Percentiles rank a stretch among this genome's conserved stretches.
Conservation (phyloP, 1,284 basidiomycete genomes). For the Rhodotorula sp. region DNA sequence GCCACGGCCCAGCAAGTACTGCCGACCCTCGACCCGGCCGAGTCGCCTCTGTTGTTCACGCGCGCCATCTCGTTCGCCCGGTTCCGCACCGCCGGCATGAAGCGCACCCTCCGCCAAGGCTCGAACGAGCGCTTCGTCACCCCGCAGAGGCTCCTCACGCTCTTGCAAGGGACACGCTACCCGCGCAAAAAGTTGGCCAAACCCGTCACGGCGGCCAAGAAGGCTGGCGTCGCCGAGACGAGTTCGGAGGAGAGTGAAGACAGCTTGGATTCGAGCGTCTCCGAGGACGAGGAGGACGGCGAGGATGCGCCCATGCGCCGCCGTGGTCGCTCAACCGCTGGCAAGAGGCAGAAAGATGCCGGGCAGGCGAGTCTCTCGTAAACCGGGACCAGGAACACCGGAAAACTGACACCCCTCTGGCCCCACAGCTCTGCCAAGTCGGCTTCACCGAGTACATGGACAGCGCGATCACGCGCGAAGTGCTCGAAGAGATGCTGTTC, state of each 20-base stretch:
- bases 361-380: neutral
- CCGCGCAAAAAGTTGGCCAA: conserved; percentile 14
- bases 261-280: conserved; percentile 7
- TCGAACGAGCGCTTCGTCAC: conserved; percentile 90
- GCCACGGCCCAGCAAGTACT: conserved; percentile 1
- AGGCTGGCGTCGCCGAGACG: neutral
- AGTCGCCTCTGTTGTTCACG: conserved; percentile 55
- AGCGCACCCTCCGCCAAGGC: conserved; percentile 85
- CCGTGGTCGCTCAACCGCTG: neutral
- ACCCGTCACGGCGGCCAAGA: neutral
- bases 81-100: conserved; percentile 91
- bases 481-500: conserved; percentile 81
- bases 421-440: conserved; percentile 54
- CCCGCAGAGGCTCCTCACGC: conserved; percentile 64
- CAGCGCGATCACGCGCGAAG: conserved; percentile 73
- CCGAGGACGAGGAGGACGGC: conserved; percentile 23
- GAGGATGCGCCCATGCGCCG: conserved; percentile 57
- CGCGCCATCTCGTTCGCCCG: conserved; percentile 84
- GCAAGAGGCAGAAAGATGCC: neutral
- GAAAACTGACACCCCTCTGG: neutral
- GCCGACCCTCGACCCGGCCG: conserved; percentile 25
- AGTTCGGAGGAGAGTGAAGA: neutral
- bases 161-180: conserved; percentile 42
- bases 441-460: conserved; percentile 98
- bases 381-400: too few relatives aligned